phyloP scores from a whole-genome alignment of 257 asterid genomes.

The Nicotiana noctiflora region DNA sequence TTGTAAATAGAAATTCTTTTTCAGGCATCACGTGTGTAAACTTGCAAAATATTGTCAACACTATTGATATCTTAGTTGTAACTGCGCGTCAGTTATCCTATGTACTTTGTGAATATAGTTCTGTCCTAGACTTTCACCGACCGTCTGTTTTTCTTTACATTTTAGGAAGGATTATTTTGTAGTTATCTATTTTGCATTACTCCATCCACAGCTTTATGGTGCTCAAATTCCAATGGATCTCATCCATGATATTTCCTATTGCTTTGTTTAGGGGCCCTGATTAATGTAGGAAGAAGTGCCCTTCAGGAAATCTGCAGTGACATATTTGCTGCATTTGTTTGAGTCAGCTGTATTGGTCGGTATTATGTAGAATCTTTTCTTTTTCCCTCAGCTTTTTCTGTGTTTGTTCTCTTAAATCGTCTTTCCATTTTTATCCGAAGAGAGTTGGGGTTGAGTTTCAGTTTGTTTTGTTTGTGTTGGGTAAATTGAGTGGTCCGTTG shows the following conservation, averaged over 20 bases:
- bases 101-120: background rate
- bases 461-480: background rate
- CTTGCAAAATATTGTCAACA: background rate
- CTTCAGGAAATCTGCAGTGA: background rate
- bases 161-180: background rate
- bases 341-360: background rate
- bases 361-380: background rate
- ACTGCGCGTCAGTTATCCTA: background rate
- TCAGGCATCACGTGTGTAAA: background rate
- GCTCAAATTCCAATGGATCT: background rate
- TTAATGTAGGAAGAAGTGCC: background rate
- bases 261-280: background rate
- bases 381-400: background rate
- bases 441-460: background rate
- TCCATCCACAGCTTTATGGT: background rate
- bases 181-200: background rate
- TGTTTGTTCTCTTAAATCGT: background rate
- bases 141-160: background rate
- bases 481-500: constrained; percentile 4
- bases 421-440: background rate
- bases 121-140: background rate
- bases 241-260: background rate
- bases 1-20: constrained; percentile 1
- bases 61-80: background rate
- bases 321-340: background rate